phyloP scores from a whole-genome alignment of 2,329 filamentous ascomycete species.

The Trichoderma sp. region DNA sequence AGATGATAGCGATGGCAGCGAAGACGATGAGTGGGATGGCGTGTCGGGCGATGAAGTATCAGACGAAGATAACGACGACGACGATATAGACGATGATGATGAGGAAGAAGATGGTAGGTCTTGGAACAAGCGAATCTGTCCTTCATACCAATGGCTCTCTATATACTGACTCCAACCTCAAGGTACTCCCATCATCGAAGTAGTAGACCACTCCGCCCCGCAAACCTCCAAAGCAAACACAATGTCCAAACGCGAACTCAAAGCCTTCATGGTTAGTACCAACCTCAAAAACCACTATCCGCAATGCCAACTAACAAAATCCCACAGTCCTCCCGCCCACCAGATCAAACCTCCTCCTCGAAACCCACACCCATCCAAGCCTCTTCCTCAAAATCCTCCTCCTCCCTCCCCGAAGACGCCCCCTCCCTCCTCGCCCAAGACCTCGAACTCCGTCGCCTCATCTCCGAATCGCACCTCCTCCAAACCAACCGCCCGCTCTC shows the following conservation, averaged over 20 bases:
- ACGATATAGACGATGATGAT: not conserved
- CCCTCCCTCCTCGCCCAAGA: constrained; percentile 83
- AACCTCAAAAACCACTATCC: not conserved
- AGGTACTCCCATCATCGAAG: constrained; percentile 50
- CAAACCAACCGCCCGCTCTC: constrained; percentile 50
- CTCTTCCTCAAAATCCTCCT: constrained; percentile 31
- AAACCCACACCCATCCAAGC: constrained; percentile 28
- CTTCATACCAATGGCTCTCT: too few relatives aligned
- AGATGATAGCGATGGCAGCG: constrained; percentile 30
- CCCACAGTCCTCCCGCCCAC: constrained; percentile 52
- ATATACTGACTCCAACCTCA: constrained; percentile 22
- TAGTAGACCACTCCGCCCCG: constrained; percentile 60
- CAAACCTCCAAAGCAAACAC: constrained; percentile 41
- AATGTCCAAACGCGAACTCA: constrained; percentile 69
- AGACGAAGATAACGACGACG: constrained; percentile 31
- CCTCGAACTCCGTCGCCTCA: constrained; percentile 84
- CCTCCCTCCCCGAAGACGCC: constrained; percentile 56
- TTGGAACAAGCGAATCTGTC: not conserved
- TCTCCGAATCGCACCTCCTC: constrained; percentile 89
- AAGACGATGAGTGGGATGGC: constrained; percentile 35
- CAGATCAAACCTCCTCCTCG: constrained; percentile 38
- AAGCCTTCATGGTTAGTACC: constrained; percentile 70
- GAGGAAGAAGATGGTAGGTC: not conserved
- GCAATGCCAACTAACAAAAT: constrained; percentile 3
- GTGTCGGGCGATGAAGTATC: constrained; percentile 35